These are phyloP conservation scores for Stagonosporopsis tanaceti DNA, from an alignment of 2,329 filamentous ascomycete genomes.

Conservation along the genomic window DNA sequence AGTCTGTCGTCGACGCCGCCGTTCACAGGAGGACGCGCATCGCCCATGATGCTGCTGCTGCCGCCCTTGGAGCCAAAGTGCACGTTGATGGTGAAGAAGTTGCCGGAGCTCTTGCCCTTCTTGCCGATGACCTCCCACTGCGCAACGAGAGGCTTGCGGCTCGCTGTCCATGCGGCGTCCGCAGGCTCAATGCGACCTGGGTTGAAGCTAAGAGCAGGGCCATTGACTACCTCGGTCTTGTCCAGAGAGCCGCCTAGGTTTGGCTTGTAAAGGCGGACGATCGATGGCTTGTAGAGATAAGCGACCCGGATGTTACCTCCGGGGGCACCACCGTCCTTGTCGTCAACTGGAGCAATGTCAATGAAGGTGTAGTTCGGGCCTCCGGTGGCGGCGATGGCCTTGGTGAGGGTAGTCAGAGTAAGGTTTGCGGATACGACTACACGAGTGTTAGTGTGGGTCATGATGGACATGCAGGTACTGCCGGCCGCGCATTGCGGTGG, in stretches of 20 bases:
- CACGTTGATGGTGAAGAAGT: conserved; percentile 75
- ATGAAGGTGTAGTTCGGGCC: conserved; percentile 65
- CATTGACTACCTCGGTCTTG: conserved; percentile 65
- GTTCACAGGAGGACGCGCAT: conserved; percentile 72
- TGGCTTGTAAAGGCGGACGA: conserved; percentile 66
- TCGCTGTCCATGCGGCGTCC: conserved; percentile 66
- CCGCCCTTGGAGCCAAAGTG: conserved; percentile 74
- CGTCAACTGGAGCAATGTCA: conserved; percentile 66
- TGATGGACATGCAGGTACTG: conserved; percentile 1
- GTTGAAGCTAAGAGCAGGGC: conserved; percentile 70
- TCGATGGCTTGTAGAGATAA: conserved; percentile 71
- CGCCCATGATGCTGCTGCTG: conserved; percentile 69
- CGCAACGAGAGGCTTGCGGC: conserved; percentile 73
- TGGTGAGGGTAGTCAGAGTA: conserved; percentile 65
- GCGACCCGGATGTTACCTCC: conserved; percentile 77
- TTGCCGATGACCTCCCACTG: conserved; percentile 68
- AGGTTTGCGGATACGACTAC: conserved; percentile 61
- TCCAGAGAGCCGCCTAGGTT: conserved; percentile 64
- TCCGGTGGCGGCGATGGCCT: conserved; percentile 60
- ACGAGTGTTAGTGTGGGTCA: conserved; percentile 2
- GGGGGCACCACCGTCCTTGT: conserved; percentile 70
- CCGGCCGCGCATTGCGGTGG: conserved; percentile 15
- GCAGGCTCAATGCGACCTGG: conserved; percentile 72
- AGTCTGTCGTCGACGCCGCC: conserved; percentile 65
- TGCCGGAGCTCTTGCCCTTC: conserved; percentile 50